phyloP scores from a whole-genome alignment of 208 protist genomes.

The Lotmaria passim region DNA sequence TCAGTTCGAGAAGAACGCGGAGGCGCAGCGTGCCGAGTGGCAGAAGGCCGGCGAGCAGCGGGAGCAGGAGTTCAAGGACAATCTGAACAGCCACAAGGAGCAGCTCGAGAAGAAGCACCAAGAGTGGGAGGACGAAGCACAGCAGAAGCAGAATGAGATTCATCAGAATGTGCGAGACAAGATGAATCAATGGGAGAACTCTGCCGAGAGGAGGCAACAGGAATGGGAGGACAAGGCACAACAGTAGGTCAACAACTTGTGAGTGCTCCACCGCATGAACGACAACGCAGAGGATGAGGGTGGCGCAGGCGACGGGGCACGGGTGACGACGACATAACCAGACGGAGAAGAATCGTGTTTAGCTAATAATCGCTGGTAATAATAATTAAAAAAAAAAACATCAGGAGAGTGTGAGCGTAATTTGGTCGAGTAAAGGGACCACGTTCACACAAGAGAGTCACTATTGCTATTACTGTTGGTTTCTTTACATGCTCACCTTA shows the following conservation, averaged over 20 bases:
- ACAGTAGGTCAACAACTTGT: conserved; percentile 1
- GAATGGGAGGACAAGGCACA: background rate
- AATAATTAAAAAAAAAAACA: background rate
- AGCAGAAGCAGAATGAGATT: conserved; percentile 12
- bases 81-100: conserved; percentile 9
- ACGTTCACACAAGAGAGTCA: no score
- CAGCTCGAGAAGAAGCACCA: conserved; percentile 16
- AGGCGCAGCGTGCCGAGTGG: conserved; percentile 13
- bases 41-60: conserved; percentile 4
- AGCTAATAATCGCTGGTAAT: background rate
- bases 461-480: no score
- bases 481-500: background rate
- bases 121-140: background rate
- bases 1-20: conserved; percentile 1
- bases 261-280: background rate
- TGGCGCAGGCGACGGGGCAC: background rate
- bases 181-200: conserved; percentile 1
- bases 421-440: no score
- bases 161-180: conserved; percentile 11
- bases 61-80: conserved; percentile 12
- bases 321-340: background rate
- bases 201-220: background rate
- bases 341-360: conserved; percentile 5
- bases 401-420: no score
- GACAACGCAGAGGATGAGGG: background rate